Evolutionary conservation across 2,329 filamentous ascomycete species (phyloP), one percentile per base, ranked within the genome.

Genomic region (Paecilomyces sp.): DNA sequence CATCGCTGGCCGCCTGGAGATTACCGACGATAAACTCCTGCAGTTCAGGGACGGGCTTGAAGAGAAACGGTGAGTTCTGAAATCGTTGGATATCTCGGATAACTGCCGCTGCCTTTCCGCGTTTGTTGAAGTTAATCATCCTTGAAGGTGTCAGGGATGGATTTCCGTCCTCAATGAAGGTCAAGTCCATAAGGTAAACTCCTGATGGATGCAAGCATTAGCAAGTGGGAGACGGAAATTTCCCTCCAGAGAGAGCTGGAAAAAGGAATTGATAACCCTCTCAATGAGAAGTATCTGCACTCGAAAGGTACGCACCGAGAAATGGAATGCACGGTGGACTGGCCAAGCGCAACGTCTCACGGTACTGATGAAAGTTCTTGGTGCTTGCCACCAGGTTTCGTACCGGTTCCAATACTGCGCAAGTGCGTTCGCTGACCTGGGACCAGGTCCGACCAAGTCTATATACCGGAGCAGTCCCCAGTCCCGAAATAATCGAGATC

Each of bases 121-220:
- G 41, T 22, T 47, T 47, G 41, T 15, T 47, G 41, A 47, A 47
- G n/a, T 47, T 47, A n/a, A 97, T 96, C 64, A 96, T 82, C 66
- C 93, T 90, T 3, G 91, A 92, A 77, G 93, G 92, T 77, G 96
- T 96, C 67, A 94, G 85, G 3, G 90, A 92, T 2, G 92, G 91
- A 63, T 97, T 97, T 62, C 93, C 93, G 70, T 97, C 92, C 75
- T 97, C 92, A 65, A 97, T 97, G 70, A 97, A 97, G 0, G 92
- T 96, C 51, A 97, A 80, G 77, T 97, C 92, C 58, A 93, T 97
- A 61, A 97, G 80, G 72, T 96, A 97, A 59, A 97, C 91, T 72
- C 91, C 90, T 92, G 13, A 64, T 8, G 36, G 41, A 11, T 33
- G 8, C 31, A 18, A 47, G 18, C 4, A 18, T 47, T 18, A 47